Evolutionary conservation across 2,329 filamentous ascomycete genomes (phyloP).

Genomic region (Cercospora zeae-maydis): DNA sequence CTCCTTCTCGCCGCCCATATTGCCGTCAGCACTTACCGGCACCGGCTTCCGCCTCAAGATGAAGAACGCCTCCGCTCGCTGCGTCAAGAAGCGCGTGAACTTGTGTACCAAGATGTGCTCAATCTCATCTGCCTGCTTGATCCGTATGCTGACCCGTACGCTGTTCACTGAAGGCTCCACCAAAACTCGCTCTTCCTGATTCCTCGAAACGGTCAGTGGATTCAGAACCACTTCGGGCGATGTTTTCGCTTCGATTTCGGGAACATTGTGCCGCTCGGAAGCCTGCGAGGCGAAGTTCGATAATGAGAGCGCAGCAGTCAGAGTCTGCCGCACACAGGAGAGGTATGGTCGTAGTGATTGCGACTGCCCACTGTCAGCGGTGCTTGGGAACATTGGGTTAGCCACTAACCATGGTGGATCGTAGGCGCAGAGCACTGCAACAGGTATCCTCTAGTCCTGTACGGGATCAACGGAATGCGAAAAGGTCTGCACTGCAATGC

Average conservation of each 20-base stretch:
- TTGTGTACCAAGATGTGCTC: slow-evolving; percentile 98
- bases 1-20: not conserved
- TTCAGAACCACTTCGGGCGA: slow-evolving; percentile 93
- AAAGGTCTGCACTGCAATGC: not conserved
- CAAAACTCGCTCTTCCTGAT: slow-evolving; percentile 94
- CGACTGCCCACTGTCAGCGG: slow-evolving; percentile 56
- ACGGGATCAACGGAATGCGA: not conserved
- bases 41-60: slow-evolving; percentile 93
- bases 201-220: slow-evolving; percentile 83
- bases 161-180: slow-evolving; percentile 98
- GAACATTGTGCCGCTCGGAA: slow-evolving; percentile 95
- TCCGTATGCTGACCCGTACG: slow-evolving; percentile 94
- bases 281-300: slow-evolving; percentile 98
- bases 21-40: slow-evolving; percentile 57
- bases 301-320: slow-evolving; percentile 88
- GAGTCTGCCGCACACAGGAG: slow-evolving; percentile 88
- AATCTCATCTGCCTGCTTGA: slow-evolving; percentile 99
- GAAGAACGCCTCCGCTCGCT: slow-evolving; percentile 95
- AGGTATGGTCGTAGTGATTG: slow-evolving; percentile 97
- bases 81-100: slow-evolving; percentile 93
- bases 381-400: not conserved
- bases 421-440: not conserved
- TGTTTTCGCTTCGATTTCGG: slow-evolving; percentile 88
- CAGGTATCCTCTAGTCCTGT: not conserved
- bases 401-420: slow-evolving; percentile 17